phyloP scores from a whole-genome alignment of 78 protist species.

The Fonticula alba region DNA sequence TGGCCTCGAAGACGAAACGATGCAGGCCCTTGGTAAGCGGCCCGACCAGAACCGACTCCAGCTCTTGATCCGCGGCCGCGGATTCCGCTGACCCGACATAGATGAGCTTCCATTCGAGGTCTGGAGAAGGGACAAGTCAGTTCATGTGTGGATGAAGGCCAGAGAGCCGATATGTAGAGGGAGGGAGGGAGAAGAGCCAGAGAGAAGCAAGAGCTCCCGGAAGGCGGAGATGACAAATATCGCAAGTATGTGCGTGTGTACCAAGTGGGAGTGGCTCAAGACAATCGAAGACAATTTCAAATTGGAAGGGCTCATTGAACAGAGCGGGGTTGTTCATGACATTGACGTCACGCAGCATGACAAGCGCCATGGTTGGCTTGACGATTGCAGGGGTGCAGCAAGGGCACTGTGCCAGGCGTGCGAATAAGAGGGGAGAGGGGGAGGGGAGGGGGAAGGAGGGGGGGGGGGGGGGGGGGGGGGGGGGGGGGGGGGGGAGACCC shows the following conservation, averaged over 20 bases:
- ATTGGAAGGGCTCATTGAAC: conserved; percentile 8
- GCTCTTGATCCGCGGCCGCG: conserved; percentile 29
- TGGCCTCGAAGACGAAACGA: conserved; percentile 29
- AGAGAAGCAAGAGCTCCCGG: no score
- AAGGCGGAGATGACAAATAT: no score
- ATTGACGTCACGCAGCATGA: no score
- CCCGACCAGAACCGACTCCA: conserved; percentile 47
- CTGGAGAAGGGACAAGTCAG: no score
- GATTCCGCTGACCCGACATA: conserved; percentile 51
- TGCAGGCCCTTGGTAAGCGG: conserved; percentile 37
- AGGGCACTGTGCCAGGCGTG: no score
- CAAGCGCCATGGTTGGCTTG: no score
- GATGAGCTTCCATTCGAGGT: conserved; percentile 42
- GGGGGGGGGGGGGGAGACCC: no score
- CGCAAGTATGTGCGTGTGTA: neutral
- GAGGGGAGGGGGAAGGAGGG: no score
- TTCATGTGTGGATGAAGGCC: neutral
- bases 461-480: no score
- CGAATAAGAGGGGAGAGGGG: no score
- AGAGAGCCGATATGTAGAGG: neutral
- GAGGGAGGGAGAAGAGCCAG: neutral
- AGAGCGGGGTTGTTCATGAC: conserved; percentile 19
- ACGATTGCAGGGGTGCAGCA: no score
- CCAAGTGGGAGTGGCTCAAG: neutral
- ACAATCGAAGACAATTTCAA: conserved; percentile 38